phyloP scores from a whole-genome alignment of 2,329 filamentous ascomycete species.

The Fusarium pseudonygamai region DNA sequence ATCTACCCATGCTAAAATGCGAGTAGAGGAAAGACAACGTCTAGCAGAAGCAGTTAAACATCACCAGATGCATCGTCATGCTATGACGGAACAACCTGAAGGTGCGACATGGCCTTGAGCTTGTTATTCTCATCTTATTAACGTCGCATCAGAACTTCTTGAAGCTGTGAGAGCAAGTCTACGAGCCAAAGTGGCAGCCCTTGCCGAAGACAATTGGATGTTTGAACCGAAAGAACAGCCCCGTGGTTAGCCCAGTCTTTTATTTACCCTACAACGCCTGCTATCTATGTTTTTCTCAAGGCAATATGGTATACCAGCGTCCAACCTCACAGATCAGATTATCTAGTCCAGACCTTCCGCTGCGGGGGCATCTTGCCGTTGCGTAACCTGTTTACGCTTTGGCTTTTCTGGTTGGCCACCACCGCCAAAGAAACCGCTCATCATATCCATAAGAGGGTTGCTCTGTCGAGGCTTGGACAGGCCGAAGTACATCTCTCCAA shows the following conservation, averaged over 20 bases:
- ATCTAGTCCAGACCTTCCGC: constrained; percentile 68
- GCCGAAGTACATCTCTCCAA: constrained; percentile 97
- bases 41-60: constrained; percentile 70
- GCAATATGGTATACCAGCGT: constrained; percentile 39
- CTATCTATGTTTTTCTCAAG: constrained; percentile 39
- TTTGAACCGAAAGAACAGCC: constrained; percentile 75
- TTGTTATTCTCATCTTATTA: constrained; percentile 9
- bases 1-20: background rate
- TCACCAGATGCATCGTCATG: constrained; percentile 65
- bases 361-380: constrained; percentile 59
- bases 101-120: constrained; percentile 55
- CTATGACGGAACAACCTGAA: constrained; percentile 70
- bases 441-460: constrained; percentile 97
- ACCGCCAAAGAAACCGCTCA: constrained; percentile 90
- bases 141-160: constrained; percentile 66
- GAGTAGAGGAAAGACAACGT: constrained; percentile 66
- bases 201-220: constrained; percentile 92
- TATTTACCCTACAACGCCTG: constrained; percentile 41
- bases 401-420: constrained; percentile 48
- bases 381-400: constrained; percentile 54
- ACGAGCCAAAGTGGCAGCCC: constrained; percentile 73
- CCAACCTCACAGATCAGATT: background rate
- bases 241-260: constrained; percentile 45
- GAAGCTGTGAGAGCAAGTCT: constrained; percentile 76
- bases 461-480: constrained; percentile 88